Base-by-base conservation (phyloP, 148 eudicot species). In the Heliosperma pusillum region DNA sequence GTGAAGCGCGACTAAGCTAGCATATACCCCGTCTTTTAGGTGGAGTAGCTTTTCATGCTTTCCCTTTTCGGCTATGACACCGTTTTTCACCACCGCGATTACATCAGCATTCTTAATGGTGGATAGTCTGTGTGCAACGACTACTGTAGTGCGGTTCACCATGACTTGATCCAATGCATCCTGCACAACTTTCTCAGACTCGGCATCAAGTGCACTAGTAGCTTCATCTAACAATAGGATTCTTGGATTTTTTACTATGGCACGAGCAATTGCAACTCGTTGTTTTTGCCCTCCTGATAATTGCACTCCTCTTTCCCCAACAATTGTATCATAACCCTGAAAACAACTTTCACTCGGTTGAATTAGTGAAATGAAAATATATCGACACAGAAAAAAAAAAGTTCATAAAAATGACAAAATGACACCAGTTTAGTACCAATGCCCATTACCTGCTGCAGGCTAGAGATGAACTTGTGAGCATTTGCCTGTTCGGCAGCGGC, bases 381-480 rank as follows among this genome's bases (percentile, higher is more conserved):
- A 7, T 42, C 45, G 5, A n/a, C n/a, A n/a, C n/a, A n/a, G n/a
- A n/a, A n/a, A n/a, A n/a, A n/a, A n/a, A n/a, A n/a, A n/a, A n/a
- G n/a, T n/a, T n/a, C n/a, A n/a, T n/a, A n/a, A n/a, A n/a, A n/a
- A n/a, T n/a, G n/a, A 13, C 8, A 64, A 15, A 15, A 27, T 12
- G 33, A 29, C 10, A 16, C 9, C 29, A 30, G 10, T 61, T 47
- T 26, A 5, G 59, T 50, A 45, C 19, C 33, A 69, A 70, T 70
- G 73, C 73, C 25, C 60, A 50, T 70, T 70, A 70, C 73, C 73
- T 70, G 60, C 40, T 70, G 73, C 59, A 70, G 25, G 73, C 73
- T 52, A 16, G 36, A 70, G 22, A 70, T 70, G 40, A 70, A 70
- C 59, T 70, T 70, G 73, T 50, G 73, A 70, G 73, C 73, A 70